A percentile compares a stretch with the other conserved stretches of the same genome.
These are phyloP conservation scores for Naematelia aurantialba DNA, from an alignment of 768 basidiomycete genomes.

Conservation along the genomic window DNA sequence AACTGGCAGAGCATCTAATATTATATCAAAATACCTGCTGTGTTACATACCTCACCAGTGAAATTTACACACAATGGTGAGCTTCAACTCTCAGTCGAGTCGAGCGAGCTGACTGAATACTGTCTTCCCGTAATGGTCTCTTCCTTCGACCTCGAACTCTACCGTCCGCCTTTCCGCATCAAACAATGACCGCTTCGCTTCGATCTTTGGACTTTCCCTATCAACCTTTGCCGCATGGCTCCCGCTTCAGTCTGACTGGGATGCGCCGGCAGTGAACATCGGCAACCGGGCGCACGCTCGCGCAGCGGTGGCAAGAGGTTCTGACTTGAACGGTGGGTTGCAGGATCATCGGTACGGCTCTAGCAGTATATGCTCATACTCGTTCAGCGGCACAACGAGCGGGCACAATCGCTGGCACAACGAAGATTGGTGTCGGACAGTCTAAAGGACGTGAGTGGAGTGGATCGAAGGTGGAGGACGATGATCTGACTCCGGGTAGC, in stretches of 20 bases:
- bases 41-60: too few species aligned
- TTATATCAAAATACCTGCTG: too few species aligned
- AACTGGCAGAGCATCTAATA: too few species aligned
- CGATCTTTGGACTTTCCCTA: not conserved
- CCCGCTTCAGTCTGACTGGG: constrained; percentile 36
- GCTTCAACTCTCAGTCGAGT: not conserved
- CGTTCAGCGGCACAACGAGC: constrained; percentile 35
- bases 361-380: constrained; percentile 2
- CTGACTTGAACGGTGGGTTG: constrained; percentile 32
- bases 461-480: not conserved
- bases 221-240: not conserved
- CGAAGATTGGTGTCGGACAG: constrained; percentile 35
- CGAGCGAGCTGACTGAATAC: not conserved
- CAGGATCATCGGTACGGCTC: not conserved
- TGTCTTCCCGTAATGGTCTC: not conserved
- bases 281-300: constrained; percentile 26
- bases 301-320: constrained; percentile 34
- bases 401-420: constrained; percentile 37
- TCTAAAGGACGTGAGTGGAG: constrained; percentile 41
- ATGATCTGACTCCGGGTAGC: constrained; percentile 54
- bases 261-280: constrained; percentile 30
- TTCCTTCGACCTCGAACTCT: not conserved
- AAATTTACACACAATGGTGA: not conserved
- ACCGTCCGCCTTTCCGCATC: too few species aligned
- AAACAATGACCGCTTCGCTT: not conserved